Base-by-base conservation (phyloP, 2,329 filamentous ascomycete species). In the Fonsecaea pedrosoi region DNA sequence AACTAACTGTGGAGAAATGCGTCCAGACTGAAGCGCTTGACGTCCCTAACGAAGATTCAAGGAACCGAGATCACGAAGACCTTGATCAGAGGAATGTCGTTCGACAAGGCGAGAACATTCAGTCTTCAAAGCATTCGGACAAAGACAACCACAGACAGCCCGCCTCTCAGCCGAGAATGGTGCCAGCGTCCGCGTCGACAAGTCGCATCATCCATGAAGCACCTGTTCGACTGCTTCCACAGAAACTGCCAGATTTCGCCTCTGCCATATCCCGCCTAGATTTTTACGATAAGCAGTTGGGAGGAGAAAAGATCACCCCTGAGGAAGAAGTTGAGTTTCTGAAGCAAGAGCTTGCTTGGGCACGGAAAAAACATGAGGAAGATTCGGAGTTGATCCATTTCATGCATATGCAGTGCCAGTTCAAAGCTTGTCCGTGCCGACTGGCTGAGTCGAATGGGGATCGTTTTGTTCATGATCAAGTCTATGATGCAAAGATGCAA, bases 381-480 rank as follows among this genome's bases (percentile, higher is more conserved):
- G 85, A 85, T 0, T 82, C 88, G 69, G 85, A 87, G 35, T 82
- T 87, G 77, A 79, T 88, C 2, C 75, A 83, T 37, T 83, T 82
- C 67, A 72, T 84, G 75, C 80, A 80, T 54, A 79, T 83, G 73
- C 81, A 83, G 69, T 84, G 82, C 63, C 80, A 82, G 69, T 82
- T 83, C 67, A 77, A 80, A 64, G 75, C 77, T 60, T 84, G 82
- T 72, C 79, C 80, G 7, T 84, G 82, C 71, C 78, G 82, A 32
- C 65, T 82, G 57, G 80, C 80, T 7, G 82, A 84, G 68, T 73
- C 74, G 21, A 71, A 78, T 30, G 80, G 79, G 6, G 73, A 73
- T 25, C 72, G 74, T 37, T 82, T 80, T 69, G 72, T 80, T 13
- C 77, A 82, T 65, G 79, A 81, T 63, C 66, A 71, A 21, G 74